Percentiles rank a stretch among this genome's conserved stretches.
Evolutionary conservation across 2,329 filamentous ascomycete genomes (phyloP).

Genomic region (Xylariaceae sp.): DNA sequence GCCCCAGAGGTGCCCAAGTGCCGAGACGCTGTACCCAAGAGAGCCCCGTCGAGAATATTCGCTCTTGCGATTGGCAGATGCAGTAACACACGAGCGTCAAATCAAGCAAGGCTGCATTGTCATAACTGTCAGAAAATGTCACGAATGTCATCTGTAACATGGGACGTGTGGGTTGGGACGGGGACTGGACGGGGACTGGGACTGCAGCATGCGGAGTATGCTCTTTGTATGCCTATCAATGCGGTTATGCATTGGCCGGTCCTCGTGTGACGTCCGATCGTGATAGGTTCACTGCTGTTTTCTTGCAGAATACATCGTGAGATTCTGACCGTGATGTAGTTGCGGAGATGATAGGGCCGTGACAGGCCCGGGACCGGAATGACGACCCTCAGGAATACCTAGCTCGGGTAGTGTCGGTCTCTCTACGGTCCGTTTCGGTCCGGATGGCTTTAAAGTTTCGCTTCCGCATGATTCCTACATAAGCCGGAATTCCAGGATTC

Average conservation of each 20-base stretch:
- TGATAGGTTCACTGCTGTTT: not conserved
- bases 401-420: not conserved
- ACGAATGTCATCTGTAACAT: not conserved
- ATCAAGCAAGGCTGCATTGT: constrained; percentile 1
- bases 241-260: not conserved
- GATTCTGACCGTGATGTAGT: not conserved
- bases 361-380: too few species aligned
- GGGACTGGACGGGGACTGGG: not conserved
- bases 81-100: constrained; percentile 1
- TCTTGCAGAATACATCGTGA: not conserved
- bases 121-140: not conserved
- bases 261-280: not conserved
- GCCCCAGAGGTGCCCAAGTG: not conserved
- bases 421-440: not conserved
- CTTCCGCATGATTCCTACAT: not conserved
- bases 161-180: not conserved
- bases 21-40: not conserved
- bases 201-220: not conserved
- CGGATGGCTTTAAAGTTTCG: not conserved
- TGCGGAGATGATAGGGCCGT: not conserved
- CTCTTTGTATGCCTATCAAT: not conserved
- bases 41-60: not conserved
- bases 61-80: not conserved
- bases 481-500: too few species aligned
- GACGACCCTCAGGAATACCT: too few species aligned